Base-by-base conservation (phyloP, 2,329 filamentous ascomycete genomes). In the Chaetomium strumarium region DNA sequence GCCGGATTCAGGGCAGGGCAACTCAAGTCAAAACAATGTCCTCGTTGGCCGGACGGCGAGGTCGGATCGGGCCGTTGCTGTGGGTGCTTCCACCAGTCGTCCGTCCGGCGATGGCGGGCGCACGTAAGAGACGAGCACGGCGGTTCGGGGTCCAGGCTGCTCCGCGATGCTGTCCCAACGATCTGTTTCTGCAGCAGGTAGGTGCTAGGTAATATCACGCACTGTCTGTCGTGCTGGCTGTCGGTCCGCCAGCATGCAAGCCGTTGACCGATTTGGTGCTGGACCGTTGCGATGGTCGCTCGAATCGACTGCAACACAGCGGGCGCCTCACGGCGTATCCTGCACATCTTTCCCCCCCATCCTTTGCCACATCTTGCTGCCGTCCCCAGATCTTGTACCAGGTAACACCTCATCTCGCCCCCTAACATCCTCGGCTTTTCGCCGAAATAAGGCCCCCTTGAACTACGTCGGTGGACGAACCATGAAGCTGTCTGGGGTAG, bases 321-420 rank as follows among this genome's bases (percentile, higher is more conserved):
- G 62, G 60, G 58, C 59, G 53, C 61, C 60, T 60, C 56, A 56
- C 60, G 61, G 61, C 54, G 56, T 54, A 55, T 49, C 46, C 60
- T 61, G 59, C 64, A 63, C 66, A 64, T 55, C 45, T 31, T 19
- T 20, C n/a, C 38, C 12, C 62, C 63, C 66, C 63, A 64, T 64
- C 56, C 58, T 55, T 58, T 62, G 48, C 60, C 62, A 63, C 62
- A 60, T 64, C 57, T 62, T 63, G 62, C 62, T 65, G 64, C 64
- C 62, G 64, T 65, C 67, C 61, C 60, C 62, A 74, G 74, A 77
- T 77, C 74, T 73, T 73, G 75, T 77, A 67, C 62, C 65, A 76
- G 71, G 71, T 75, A 73, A 76, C 69, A 68, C 62, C 66, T 75
- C 69, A 70, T 59, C 56, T 52, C 44, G 39, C 53, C 51, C 17